Conservation (phyloP, 1,284 basidiomycete species). For the Fomitiporia mediterranea region DNA sequence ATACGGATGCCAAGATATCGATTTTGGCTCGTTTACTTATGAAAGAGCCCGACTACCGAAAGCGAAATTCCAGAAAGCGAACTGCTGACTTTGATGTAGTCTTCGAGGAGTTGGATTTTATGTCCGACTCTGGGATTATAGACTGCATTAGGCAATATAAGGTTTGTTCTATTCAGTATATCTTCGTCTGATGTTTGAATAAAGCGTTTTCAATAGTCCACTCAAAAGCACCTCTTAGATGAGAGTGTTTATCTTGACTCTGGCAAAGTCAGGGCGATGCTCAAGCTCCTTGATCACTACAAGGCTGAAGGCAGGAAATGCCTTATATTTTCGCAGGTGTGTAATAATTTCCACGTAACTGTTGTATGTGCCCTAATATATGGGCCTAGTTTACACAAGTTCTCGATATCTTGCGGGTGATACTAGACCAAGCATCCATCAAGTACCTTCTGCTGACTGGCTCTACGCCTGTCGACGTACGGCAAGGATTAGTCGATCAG, state of each 20-base stretch:
- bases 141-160: constrained; percentile 78
- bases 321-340: constrained; percentile 89
- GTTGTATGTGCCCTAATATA: not conserved
- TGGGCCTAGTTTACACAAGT: constrained; percentile 85
- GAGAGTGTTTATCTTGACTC: constrained; percentile 81
- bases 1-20: constrained; percentile 72
- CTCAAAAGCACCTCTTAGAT: constrained; percentile 72
- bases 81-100: constrained; percentile 78
- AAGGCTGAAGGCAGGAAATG: constrained; percentile 73
- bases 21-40: constrained; percentile 79
- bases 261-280: constrained; percentile 81
- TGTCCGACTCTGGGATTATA: constrained; percentile 94
- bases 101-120: constrained; percentile 89
- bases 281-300: constrained; percentile 72
- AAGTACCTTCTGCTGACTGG: constrained; percentile 91
- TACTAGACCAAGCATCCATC: constrained; percentile 73
- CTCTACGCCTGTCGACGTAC: constrained; percentile 88
- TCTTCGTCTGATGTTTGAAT: not conserved
- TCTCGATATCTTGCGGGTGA: constrained; percentile 87
- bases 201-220: constrained; percentile 48
- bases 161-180: constrained; percentile 38
- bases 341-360: constrained; percentile 20
- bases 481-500: constrained; percentile 92
- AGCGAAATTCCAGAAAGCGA: constrained; percentile 39
- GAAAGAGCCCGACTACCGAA: constrained; percentile 87